Conservation (phyloP, 176 grass and related monocot species). For the Phoenix dactylifera region DNA sequence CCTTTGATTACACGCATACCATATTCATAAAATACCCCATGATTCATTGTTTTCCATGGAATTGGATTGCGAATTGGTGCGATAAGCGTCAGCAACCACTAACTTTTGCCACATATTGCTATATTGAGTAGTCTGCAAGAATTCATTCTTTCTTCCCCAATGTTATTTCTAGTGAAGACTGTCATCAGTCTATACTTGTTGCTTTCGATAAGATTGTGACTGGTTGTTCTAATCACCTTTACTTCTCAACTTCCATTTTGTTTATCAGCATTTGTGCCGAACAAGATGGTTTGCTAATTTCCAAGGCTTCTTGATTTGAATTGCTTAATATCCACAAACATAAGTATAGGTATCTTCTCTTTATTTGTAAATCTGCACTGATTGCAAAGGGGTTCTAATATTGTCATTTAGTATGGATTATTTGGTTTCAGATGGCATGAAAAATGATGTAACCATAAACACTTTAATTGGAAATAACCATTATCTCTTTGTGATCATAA, state of each 20-base stretch:
- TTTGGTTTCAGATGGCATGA: background rate
- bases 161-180: background rate
- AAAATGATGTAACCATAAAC: background rate
- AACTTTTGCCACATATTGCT: conserved; percentile 4
- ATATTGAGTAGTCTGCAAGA: conserved; percentile 3
- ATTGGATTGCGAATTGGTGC: background rate
- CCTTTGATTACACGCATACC: background rate
- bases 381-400: background rate
- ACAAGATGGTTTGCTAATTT: background rate
- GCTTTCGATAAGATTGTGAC: conserved; percentile 5
- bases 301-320: background rate
- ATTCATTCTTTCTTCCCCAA: background rate
- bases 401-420: background rate
- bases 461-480: background rate
- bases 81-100: conserved; percentile 3
- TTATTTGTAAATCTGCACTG: background rate
- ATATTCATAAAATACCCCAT: background rate
- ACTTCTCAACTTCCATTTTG: background rate
- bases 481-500: background rate
- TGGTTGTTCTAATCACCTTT: background rate
- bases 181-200: background rate
- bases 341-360: background rate
- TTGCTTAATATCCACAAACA: too few species aligned
- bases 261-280: background rate
- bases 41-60: background rate